Evolutionary conservation across 2,329 filamentous ascomycete species (phyloP).

Genomic region (Penicillium brasilianum): DNA sequence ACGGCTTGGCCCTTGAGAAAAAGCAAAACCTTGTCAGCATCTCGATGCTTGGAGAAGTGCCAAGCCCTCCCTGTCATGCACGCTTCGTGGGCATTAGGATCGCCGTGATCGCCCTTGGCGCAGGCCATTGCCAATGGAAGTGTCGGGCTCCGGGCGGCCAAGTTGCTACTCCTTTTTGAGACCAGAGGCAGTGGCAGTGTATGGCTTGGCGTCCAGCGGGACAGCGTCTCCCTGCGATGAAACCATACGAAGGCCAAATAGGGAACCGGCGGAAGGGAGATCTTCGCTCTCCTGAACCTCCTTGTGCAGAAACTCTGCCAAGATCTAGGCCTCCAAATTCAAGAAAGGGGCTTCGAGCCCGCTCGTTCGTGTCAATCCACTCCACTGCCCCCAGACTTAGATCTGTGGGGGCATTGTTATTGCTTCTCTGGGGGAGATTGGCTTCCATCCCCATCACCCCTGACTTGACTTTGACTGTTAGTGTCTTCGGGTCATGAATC

Average conservation of each 20-base stretch:
- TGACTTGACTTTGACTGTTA: not conserved
- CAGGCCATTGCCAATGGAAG: slow-evolving; percentile 20
- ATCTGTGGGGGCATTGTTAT: slow-evolving; percentile 2
- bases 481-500: not conserved
- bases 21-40: slow-evolving; percentile 7
- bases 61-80: slow-evolving; percentile 17
- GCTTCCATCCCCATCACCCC: not conserved
- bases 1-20: slow-evolving; percentile 22
- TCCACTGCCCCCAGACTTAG: not conserved
- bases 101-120: slow-evolving; percentile 30
- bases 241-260: not conserved
- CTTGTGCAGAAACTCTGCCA: not conserved
- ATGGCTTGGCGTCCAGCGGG: slow-evolving; percentile 19
- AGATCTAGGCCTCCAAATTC: not conserved
- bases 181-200: slow-evolving; percentile 1
- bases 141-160: slow-evolving; percentile 3
- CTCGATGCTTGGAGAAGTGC: slow-evolving; percentile 3
- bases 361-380: slow-evolving; percentile 1
- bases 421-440: not conserved
- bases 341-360: not conserved
- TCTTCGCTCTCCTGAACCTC: slow-evolving; percentile 8
- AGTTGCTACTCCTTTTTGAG: slow-evolving; percentile 2
- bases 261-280: not conserved
- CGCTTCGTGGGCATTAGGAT: slow-evolving; percentile 13
- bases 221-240: not conserved